Evolutionary conservation across 345 rosid genomes (phyloP).

Genomic region (Eucalyptus regnans): DNA sequence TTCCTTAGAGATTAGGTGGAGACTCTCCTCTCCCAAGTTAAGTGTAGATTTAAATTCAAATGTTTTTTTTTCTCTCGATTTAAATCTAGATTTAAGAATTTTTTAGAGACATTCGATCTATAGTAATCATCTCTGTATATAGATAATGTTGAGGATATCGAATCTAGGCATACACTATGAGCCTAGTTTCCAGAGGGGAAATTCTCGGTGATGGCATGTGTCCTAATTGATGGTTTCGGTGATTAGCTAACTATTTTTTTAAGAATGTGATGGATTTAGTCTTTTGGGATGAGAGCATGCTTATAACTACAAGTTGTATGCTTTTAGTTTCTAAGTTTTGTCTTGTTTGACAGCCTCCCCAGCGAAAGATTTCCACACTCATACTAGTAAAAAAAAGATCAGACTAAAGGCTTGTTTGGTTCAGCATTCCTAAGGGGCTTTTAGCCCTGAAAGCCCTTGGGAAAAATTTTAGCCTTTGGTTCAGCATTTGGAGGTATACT

Average conservation of each 20-base stretch:
- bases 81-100: too few species aligned
- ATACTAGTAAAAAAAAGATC: too few species aligned
- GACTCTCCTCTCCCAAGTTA: fast-evolving
- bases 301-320: fast-evolving
- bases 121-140: fast-evolving
- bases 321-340: too few species aligned
- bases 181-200: not conserved
- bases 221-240: too few species aligned
- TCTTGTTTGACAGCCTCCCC: too few species aligned
- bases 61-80: too few species aligned
- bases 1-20: not conserved
- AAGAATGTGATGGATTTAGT: not conserved
- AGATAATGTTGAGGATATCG: not conserved
- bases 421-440: too few species aligned
- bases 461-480: too few species aligned
- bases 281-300: not conserved
- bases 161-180: not conserved
- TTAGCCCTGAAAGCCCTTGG: too few species aligned
- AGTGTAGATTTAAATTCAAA: fast-evolving
- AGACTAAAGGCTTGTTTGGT: too few species aligned
- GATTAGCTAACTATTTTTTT: fast-evolving
- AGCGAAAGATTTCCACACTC: too few species aligned
- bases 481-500: too few species aligned
- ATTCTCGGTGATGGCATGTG: not conserved
- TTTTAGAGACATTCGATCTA: fast-evolving